Evolutionary conservation across 768 basidiomycete species (phyloP).

Genomic region (Cystoderma amianthinum): DNA sequence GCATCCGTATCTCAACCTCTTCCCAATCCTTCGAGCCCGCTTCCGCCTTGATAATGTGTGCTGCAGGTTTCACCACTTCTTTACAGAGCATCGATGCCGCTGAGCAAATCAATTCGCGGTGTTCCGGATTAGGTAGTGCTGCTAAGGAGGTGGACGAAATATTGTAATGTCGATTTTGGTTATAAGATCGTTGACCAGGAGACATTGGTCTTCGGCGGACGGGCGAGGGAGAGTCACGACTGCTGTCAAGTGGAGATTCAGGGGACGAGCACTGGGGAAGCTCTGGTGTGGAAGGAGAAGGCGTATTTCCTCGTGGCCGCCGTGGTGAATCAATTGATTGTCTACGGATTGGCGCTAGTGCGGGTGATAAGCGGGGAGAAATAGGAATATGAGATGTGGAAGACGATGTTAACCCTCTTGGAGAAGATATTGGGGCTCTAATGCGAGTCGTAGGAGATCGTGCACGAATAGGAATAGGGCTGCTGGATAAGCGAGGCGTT

Average conservation of each 20-base stretch:
- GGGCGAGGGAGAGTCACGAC: slow-evolving; percentile 36
- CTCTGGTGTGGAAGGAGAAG: slow-evolving; percentile 12
- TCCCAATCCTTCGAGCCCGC: slow-evolving; percentile 56
- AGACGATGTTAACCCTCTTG: slow-evolving; percentile 36
- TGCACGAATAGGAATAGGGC: slow-evolving; percentile 21
- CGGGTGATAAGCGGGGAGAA: slow-evolving; percentile 22
- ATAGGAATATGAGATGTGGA: slow-evolving; percentile 49
- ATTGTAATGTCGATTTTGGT: slow-evolving; percentile 51
- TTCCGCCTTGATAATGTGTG: slow-evolving; percentile 43
- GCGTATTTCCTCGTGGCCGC: slow-evolving; percentile 20
- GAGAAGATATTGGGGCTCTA: slow-evolving; percentile 31
- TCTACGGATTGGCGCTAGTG: slow-evolving; percentile 25
- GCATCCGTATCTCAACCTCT: slow-evolving; percentile 65
- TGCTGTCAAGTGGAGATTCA: slow-evolving; percentile 20
- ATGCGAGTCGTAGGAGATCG: slow-evolving; percentile 33
- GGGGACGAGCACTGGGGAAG: slow-evolving; percentile 26
- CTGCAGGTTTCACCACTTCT: slow-evolving; percentile 58
- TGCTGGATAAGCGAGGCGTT: slow-evolving; percentile 7
- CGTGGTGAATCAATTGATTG: slow-evolving; percentile 27
- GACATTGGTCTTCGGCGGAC: slow-evolving; percentile 37
- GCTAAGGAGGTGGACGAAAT: slow-evolving; percentile 51
- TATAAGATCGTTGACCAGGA: slow-evolving; percentile 41
- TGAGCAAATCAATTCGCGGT: slow-evolving; percentile 60
- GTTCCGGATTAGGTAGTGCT: slow-evolving; percentile 42
- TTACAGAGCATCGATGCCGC: slow-evolving; percentile 61